Evolutionary conservation across 306 rosid species (phyloP).

Genomic region (Lupinus albus): DNA sequence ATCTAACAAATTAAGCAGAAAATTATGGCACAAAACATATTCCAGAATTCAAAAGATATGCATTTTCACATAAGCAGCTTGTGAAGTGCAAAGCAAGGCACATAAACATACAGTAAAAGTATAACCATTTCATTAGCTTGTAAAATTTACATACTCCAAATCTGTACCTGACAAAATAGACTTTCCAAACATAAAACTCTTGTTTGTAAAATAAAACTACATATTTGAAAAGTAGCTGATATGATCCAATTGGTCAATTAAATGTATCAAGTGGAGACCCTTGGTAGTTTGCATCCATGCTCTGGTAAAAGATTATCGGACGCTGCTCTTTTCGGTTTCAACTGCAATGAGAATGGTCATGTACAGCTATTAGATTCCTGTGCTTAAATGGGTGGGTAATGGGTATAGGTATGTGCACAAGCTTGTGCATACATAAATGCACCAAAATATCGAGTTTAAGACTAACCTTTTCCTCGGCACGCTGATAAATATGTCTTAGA

Average conservation of each 20-base stretch:
- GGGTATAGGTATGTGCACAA: not conserved
- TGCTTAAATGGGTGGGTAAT: not conserved
- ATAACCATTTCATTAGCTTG: constrained; percentile 36
- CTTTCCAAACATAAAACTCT: constrained; percentile 34
- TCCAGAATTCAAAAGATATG: not conserved
- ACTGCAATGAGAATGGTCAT: constrained; percentile 55
- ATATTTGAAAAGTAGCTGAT: constrained; percentile 26
- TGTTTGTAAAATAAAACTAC: constrained; percentile 1
- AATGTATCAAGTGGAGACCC: constrained; percentile 52
- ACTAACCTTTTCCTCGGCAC: constrained; percentile 54
- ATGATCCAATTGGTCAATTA: constrained; percentile 30
- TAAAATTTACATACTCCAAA: constrained; percentile 31
- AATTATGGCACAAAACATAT: too few relatives aligned
- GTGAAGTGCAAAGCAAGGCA: not conserved
- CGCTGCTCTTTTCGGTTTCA: constrained; percentile 79
- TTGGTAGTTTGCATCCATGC: constrained; percentile 76
- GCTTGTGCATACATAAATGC: constrained; percentile 28
- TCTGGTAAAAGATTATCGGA: constrained; percentile 66
- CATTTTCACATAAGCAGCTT: constrained; percentile 1
- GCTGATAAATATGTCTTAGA: constrained; percentile 80
- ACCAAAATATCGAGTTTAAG: constrained; percentile 12
- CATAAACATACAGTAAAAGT: constrained; percentile 23
- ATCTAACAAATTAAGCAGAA: too few relatives aligned
- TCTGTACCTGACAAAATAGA: constrained; percentile 12
- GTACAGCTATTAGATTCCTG: constrained; percentile 33